Base-by-base conservation (phyloP, 306 rosid species). In the Cyamopsis tetragonoloba region DNA sequence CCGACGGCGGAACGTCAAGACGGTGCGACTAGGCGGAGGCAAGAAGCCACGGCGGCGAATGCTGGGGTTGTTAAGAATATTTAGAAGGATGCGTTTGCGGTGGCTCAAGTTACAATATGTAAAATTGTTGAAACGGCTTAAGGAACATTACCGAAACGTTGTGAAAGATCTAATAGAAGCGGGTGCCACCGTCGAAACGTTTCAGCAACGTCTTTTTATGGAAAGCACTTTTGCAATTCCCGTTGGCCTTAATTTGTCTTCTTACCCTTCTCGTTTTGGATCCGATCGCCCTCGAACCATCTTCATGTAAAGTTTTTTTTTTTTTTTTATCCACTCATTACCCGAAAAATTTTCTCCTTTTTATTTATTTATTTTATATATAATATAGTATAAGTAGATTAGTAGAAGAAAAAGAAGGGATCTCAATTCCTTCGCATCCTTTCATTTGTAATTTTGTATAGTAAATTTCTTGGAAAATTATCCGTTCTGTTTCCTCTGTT, bases 191-290 rank as follows among this genome's bases (percentile, higher is more conserved):
- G 4, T 91, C 11, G 90, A 87, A 35, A 53, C 77, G 2, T 82
- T 83, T 76, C 91, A 82, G 2, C 83, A 83, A 18, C 79, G 78
- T 26, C 38, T 88, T 72, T 72, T 88, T 13, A 56, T 85, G 77
- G 97, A 91, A 76, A 60, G 85, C 42, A 76, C 88, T 30, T 79
- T 85, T 12, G 88, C 91, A 0, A 49, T 91, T 0, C 96, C 98
- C 3, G 55, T 66, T 50, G 95, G 95, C 0, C 24, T 80, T 13
- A 72, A 84, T 57, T 68, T 89, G 31, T 68, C 84, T 12, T 39
- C 58, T 50, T 89, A 79, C 31, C 86, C 90, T 37, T 68, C 78
- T 44, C 47, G 77, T 4, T 34, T 59, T 35, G 83, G 78, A 56
- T 72, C 85, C 0, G 70, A 77, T 75, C 82, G 82, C 6, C 84